Percentiles rank a stretch among this genome's conserved stretches.
Evolutionary conservation across 2,329 filamentous ascomycete genomes (phyloP).

Genomic region (Dothiorella sarmentorum): DNA sequence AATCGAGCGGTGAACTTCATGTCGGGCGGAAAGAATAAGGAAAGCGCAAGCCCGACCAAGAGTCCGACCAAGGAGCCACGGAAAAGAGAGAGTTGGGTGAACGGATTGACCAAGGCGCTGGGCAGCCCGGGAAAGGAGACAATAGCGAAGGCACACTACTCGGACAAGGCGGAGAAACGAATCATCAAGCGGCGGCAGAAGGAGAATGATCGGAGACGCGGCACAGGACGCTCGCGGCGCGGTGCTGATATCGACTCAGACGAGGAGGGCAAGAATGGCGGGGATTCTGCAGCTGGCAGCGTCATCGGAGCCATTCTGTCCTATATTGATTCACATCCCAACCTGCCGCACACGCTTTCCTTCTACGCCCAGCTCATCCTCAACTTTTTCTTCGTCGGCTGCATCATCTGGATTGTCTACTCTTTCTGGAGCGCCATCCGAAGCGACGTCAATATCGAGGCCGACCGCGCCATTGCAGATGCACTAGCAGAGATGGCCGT

Average conservation of each 20-base stretch:
- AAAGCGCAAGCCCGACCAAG: constrained; percentile 22
- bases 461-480: constrained; percentile 63
- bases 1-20: constrained; percentile 13
- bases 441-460: constrained; percentile 70
- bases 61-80: constrained; percentile 33
- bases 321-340: constrained; percentile 62
- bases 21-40: constrained; percentile 19
- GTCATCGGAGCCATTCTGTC: constrained; percentile 52
- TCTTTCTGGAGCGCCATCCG: constrained; percentile 67
- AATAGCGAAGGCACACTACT: constrained; percentile 35
- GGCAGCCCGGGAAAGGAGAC: constrained; percentile 26
- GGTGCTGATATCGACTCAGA: constrained; percentile 22
- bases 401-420: constrained; percentile 64
- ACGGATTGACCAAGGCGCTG: constrained; percentile 24
- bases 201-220: constrained; percentile 26
- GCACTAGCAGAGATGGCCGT: constrained; percentile 69
- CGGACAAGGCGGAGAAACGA: constrained; percentile 38
- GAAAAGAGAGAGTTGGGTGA: constrained; percentile 31
- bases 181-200: constrained; percentile 35
- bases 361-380: constrained; percentile 65
- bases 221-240: constrained; percentile 25
- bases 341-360: constrained; percentile 62
- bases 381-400: constrained; percentile 60
- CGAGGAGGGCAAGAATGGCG: constrained; percentile 24
- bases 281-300: constrained; percentile 21